Evolutionary conservation across 495 filamentous ascomycete species (phyloP), one percentile per base, ranked within the genome.

Genomic region (Trichoderma virens): DNA sequence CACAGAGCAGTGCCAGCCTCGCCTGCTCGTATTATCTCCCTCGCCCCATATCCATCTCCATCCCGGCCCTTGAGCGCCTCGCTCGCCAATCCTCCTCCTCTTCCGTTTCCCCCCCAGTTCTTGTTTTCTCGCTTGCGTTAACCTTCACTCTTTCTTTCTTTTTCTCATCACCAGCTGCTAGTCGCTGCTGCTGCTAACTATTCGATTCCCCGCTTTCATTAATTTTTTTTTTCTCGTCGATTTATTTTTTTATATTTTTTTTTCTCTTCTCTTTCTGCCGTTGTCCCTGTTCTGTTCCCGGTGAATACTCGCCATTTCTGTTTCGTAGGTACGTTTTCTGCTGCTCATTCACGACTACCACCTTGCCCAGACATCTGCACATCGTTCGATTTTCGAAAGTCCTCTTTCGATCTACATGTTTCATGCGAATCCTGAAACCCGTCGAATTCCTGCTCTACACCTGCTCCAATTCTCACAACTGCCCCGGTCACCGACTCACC

Each of bases 141-240:
- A 56, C 51, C 51, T 56, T 56, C 27, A 56, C 51, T 56, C 51
- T 56, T 56, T 56, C 51, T 56, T 56, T 56, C 47, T 54, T 27
- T 27, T 30, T 27, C 51, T 27, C 51, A 56, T 56, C 51, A 18
- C 51, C 51, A 56, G 51, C 51, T 56, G 51, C 27, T 18, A 56
- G 51, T 56, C 27, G 51, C 51, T 30, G 51, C 27, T 56, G 51
- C 51, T 56, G 27, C 51, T 56, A 18, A 30, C 51, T 30, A 3
- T 56, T 30, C 27, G 25, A 28, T 56, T 56, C 27, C 51, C 51
- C 51, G 27, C 51, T 56, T 56, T 56, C 51, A 7, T 56, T 56
- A 56, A 27, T 18, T 45, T 45, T 13, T 16, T 8, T 45, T n/a
- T 3, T n/a, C 13, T n/a, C n/a, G n/a, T n/a, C n/a, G n/a, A n/a